Evolutionary conservation across 2,329 filamentous ascomycete genomes (phyloP).

Genomic region (Aspergillus melleus): DNA sequence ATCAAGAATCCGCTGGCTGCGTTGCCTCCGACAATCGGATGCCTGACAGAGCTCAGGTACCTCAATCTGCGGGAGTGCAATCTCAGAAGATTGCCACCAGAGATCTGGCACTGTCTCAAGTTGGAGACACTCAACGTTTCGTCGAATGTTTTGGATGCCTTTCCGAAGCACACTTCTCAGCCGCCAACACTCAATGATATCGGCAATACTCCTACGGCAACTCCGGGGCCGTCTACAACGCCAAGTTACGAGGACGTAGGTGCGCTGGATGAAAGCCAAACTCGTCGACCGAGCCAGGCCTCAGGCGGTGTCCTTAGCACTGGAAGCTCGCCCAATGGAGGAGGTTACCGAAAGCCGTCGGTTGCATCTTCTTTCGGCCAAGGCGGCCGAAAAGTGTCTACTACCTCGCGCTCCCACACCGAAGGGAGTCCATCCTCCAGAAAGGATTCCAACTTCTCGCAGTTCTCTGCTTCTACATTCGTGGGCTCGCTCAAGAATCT

Average conservation of each 20-base stretch:
- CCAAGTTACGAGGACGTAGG: slow-evolving; percentile 79
- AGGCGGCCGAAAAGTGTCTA: slow-evolving; percentile 80
- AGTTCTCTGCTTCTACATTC: slow-evolving; percentile 80
- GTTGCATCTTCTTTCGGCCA: slow-evolving; percentile 78
- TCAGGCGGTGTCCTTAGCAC: slow-evolving; percentile 75
- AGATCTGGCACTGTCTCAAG: slow-evolving; percentile 93
- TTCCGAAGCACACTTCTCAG: slow-evolving; percentile 78
- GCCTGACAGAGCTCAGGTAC: slow-evolving; percentile 77
- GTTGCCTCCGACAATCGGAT: slow-evolving; percentile 84
- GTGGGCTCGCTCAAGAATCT: slow-evolving; percentile 80
- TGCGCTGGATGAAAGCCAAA: slow-evolving; percentile 61
- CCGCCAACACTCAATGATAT: slow-evolving; percentile 60
- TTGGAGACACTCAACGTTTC: slow-evolving; percentile 92
- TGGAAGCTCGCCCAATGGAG: slow-evolving; percentile 65
- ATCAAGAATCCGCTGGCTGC: slow-evolving; percentile 86
- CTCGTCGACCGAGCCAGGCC: slow-evolving; percentile 79
- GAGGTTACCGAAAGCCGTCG: slow-evolving; percentile 71
- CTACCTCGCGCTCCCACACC: slow-evolving; percentile 67
- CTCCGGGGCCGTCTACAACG: slow-evolving; percentile 56
- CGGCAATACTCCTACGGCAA: slow-evolving; percentile 46
- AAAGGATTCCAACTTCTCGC: slow-evolving; percentile 87
- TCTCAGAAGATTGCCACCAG: slow-evolving; percentile 79
- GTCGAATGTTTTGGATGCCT: slow-evolving; percentile 86
- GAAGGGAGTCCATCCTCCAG: slow-evolving; percentile 61
- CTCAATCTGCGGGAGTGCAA: slow-evolving; percentile 94